Base-by-base conservation (phyloP, 495 filamentous ascomycete species). In the Pyrenula massariospora region DNA sequence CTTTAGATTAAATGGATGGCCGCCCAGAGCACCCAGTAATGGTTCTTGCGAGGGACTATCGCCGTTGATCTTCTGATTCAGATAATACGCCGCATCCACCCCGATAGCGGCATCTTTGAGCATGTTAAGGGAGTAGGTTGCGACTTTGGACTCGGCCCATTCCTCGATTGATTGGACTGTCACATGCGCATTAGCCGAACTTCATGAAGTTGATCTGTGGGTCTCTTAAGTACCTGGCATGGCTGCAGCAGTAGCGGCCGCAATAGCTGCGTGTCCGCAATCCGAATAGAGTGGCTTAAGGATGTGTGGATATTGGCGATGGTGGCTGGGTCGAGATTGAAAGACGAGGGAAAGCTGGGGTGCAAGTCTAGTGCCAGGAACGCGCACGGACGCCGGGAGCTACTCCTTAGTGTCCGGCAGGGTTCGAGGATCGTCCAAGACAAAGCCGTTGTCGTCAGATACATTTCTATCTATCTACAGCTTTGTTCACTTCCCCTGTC, bases 71-170 rank as follows among this genome's bases (percentile, higher is more conserved):
- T 93, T 76, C 10, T 83, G 83, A 61, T 83, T 77, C 54, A 97
- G 80, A 71, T 92, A 99, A 70, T 93, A 83, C 24, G 87, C 82
- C 36, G 91, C 93, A 74, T 99, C 94, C 60, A 99, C 85, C 60
- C 84, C 90, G 60, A 96, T 76, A 22, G 83, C 77, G 47, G 79
- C 77, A 60, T 83, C 87, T 64, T 86, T 83, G 57, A 96, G 75
- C 49, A 77, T 73, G 23, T 82, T 80, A 57, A 88, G 71, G 49
- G 78, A 74, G 53, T 81, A 75, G 25, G 73, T 74, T 55, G 80
- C 75, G 56, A 73, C 71, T 55, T 79, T 74, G 59, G 65, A 65
- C 53, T 72, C 67, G 54, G 65, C 68, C 82, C 82, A 85, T 52
- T 75, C 75, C 62, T 86, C 82, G 58, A 86, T 76, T 31, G 74